Conservation (phyloP, 768 basidiomycete species). For the Xerocomellus amylosporus region DNA sequence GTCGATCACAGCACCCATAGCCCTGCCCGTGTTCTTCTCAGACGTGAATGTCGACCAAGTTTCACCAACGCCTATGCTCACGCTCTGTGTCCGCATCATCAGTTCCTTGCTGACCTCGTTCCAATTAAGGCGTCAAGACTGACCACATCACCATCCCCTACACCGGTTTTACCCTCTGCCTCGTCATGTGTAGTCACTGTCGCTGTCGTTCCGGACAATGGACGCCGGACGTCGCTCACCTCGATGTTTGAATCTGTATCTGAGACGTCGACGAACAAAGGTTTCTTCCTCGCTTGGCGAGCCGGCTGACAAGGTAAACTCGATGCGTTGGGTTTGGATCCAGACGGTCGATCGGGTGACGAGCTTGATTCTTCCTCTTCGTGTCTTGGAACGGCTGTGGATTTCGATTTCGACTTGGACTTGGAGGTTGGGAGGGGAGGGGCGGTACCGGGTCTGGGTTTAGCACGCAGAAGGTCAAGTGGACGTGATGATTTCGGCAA, state of each 20-base stretch:
- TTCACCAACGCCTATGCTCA: neutral
- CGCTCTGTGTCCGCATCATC: slow-evolving; percentile 4
- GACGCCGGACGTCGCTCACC: slow-evolving; percentile 11
- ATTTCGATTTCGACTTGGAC: neutral
- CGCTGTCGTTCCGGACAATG: neutral
- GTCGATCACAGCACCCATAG: slow-evolving; percentile 4
- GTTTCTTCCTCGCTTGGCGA: slow-evolving; percentile 7
- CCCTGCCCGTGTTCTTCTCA: neutral
- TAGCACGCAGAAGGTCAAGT: slow-evolving; percentile 26
- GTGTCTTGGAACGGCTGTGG: neutral
- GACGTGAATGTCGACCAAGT: neutral
- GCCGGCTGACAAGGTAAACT: neutral
- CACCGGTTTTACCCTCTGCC: neutral
- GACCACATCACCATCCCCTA: slow-evolving; percentile 1
- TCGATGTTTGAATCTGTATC: slow-evolving; percentile 23
- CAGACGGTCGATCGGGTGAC: neutral
- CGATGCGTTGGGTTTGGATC: neutral
- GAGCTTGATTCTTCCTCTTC: slow-evolving; percentile 15
- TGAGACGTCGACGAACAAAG: slow-evolving; percentile 23
- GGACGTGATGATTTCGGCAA: slow-evolving; percentile 24
- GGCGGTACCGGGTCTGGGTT: neutral
- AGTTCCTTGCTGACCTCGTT: neutral
- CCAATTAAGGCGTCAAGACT: neutral
- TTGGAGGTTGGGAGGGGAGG: neutral
- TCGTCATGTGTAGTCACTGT: neutral